Base-by-base conservation (phyloP, 2,329 filamentous ascomycete genomes). In the Xylariaceae sp. region DNA sequence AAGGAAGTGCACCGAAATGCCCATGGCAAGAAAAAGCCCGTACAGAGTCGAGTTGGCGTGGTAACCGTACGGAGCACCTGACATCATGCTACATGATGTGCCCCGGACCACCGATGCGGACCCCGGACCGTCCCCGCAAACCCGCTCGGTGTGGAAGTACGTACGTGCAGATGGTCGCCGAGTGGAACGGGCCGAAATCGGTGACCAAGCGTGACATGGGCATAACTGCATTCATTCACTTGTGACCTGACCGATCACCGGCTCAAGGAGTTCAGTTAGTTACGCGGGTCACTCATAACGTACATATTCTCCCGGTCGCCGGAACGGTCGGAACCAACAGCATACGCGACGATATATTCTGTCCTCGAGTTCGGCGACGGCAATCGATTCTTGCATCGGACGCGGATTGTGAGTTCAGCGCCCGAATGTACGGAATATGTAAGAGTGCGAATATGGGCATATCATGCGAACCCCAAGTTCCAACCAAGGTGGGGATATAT, bases 131-230 rank as follows among this genome's bases (percentile, higher is more conserved):
- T 44, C 50, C 3, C 13, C 41, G 47, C 17, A 23, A 49, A 49
- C 2, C 47, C 47, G 3, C 53, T 60, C 58, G 54, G 53, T 55
- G 47, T 62, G 58, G 47, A 56, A 48, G 52, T n/a, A 49, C 13
- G 5, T 15, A 45, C 10, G 13, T 45, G 44, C 55, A 47, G 23
- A 41, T 51, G 57, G 54, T 57, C 23, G 51, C 54, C 61, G 56
- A 61, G 47, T 54, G 55, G 58, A 57, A 55, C 60, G 30, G 48
- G 34, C 57, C 23, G 23, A 35, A 41, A 45, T 49, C 41, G 39
- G 8, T 30, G 47, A 30, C 23, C 23, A 30, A 30, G 23, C 23
- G 23, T 30, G 4, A 5, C 23, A 30, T 30, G 23, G 23, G 23
- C 23, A 30, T 30, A 30, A 30, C 23, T 30, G 23, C 23, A 30